Percentiles rank a stretch among this genome's conserved stretches.
Evolutionary conservation across 2,329 filamentous ascomycete genomes (phyloP).

Genomic region (Nannizziopsis barbatae): DNA sequence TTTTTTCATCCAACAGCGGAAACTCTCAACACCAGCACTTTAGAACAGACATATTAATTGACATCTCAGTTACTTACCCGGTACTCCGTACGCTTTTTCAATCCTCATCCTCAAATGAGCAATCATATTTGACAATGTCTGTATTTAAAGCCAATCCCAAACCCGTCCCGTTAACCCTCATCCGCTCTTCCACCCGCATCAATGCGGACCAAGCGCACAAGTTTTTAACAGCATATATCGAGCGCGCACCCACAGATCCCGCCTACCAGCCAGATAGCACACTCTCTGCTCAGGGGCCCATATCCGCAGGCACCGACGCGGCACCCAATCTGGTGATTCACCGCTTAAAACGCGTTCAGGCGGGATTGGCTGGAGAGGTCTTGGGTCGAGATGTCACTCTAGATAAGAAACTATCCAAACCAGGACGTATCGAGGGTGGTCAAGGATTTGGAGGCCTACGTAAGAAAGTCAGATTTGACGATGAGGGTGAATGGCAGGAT

Average conservation of each 20-base stretch:
- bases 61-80: too few species aligned
- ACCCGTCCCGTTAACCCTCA: slow-evolving; percentile 29
- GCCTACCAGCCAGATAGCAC: slow-evolving; percentile 35
- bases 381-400: slow-evolving; percentile 33
- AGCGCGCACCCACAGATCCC: slow-evolving; percentile 32
- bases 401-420: slow-evolving; percentile 20
- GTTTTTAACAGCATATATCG: slow-evolving; percentile 35
- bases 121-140: slow-evolving; percentile 22
- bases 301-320: slow-evolving; percentile 32
- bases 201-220: slow-evolving; percentile 31
- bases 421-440: not conserved
- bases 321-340: slow-evolving; percentile 35
- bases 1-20: not conserved
- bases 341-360: slow-evolving; percentile 37
- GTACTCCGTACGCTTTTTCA: too few species aligned
- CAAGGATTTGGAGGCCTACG: slow-evolving; percentile 26
- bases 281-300: slow-evolving; percentile 35
- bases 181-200: slow-evolving; percentile 28
- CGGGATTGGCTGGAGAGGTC: slow-evolving; percentile 34
- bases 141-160: slow-evolving; percentile 25
- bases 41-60: too few species aligned
- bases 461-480: slow-evolving; percentile 12
- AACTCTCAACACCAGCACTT: too few species aligned
- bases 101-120: not conserved
- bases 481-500: slow-evolving; percentile 19